These are phyloP conservation scores for Gaeumannomyces sp. DNA, from an alignment of 2,329 filamentous ascomycete species.

Conservation along the genomic window DNA sequence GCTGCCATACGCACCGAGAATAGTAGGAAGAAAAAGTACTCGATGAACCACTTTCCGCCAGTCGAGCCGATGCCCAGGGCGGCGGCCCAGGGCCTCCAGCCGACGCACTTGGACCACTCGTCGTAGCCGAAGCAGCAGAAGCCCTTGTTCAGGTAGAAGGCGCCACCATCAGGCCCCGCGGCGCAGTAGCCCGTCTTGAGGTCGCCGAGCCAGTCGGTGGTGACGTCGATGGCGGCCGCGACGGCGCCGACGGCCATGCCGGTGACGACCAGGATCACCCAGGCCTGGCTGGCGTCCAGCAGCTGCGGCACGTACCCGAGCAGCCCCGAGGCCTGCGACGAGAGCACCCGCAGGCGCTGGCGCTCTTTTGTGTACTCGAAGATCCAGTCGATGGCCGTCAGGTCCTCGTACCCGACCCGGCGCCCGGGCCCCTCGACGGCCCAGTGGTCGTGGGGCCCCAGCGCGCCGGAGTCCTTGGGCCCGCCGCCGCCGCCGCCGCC, in stretches of 20 bases:
- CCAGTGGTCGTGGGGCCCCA: slow-evolving; percentile 60
- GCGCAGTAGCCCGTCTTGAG: slow-evolving; percentile 86
- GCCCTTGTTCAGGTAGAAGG: slow-evolving; percentile 82
- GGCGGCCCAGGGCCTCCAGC: slow-evolving; percentile 81
- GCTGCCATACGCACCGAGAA: slow-evolving; percentile 59
- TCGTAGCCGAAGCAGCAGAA: slow-evolving; percentile 96
- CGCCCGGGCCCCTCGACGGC: slow-evolving; percentile 82
- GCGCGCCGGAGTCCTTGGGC: slow-evolving; percentile 36
- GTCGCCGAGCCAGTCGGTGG: slow-evolving; percentile 89
- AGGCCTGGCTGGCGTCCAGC: slow-evolving; percentile 82
- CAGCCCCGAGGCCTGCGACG: slow-evolving; percentile 61
- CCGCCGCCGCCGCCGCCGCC: slow-evolving; percentile 9
- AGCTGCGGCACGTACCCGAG: slow-evolving; percentile 67
- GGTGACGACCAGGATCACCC: slow-evolving; percentile 80
- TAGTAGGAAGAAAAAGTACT: slow-evolving; percentile 81
- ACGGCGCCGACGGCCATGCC: slow-evolving; percentile 78
- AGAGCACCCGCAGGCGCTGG: slow-evolving; percentile 73
- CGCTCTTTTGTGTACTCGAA: slow-evolving; percentile 97
- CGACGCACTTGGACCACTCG: slow-evolving; percentile 70
- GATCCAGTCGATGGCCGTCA: slow-evolving; percentile 99
- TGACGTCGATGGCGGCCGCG: slow-evolving; percentile 83
- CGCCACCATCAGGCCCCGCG: slow-evolving; percentile 67
- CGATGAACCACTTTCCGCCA: slow-evolving; percentile 71
- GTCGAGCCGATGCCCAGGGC: slow-evolving; percentile 61
- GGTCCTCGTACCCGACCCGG: slow-evolving; percentile 88